phyloP scores from a whole-genome alignment of 1,284 basidiomycete genomes.

The Boletus holoroseus region DNA sequence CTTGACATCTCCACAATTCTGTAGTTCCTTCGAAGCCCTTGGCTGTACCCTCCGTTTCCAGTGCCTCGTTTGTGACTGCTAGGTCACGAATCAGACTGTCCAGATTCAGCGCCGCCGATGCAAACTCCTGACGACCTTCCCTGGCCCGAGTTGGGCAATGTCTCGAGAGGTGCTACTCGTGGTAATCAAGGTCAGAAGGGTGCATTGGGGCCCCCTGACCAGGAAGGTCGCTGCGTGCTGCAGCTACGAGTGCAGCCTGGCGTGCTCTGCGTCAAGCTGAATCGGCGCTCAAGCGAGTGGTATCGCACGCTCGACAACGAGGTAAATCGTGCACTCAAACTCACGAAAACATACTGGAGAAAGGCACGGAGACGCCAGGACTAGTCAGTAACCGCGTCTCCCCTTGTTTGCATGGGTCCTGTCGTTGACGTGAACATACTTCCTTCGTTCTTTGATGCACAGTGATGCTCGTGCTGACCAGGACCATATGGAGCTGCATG shows the following conservation, averaged over 20 bases:
- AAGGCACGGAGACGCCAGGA: constrained; percentile 71
- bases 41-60: constrained; percentile 15
- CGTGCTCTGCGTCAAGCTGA: constrained; percentile 66
- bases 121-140: constrained; percentile 65
- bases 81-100: constrained; percentile 19
- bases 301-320: constrained; percentile 68
- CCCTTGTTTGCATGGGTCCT: neutral
- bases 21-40: constrained; percentile 14
- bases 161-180: constrained; percentile 73
- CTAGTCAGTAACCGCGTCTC: constrained; percentile 38
- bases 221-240: constrained; percentile 61
- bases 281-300: constrained; percentile 71
- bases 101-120: constrained; percentile 42
- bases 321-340: constrained; percentile 69
- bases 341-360: constrained; percentile 78
- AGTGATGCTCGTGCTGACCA: constrained; percentile 71
- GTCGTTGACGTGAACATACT: constrained; percentile 10
- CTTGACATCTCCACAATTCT: constrained; percentile 20
- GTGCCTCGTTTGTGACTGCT: neutral
- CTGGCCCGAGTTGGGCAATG: constrained; percentile 78
- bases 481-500: constrained; percentile 79
- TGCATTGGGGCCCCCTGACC: constrained; percentile 60
- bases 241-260: constrained; percentile 76
- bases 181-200: constrained; percentile 80
- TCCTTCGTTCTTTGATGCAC: neutral